A percentile compares a stretch with the other conserved stretches of the same genome.
phyloP scores from a whole-genome alignment of 2,329 filamentous ascomycete genomes.

The Nemania sp. region DNA sequence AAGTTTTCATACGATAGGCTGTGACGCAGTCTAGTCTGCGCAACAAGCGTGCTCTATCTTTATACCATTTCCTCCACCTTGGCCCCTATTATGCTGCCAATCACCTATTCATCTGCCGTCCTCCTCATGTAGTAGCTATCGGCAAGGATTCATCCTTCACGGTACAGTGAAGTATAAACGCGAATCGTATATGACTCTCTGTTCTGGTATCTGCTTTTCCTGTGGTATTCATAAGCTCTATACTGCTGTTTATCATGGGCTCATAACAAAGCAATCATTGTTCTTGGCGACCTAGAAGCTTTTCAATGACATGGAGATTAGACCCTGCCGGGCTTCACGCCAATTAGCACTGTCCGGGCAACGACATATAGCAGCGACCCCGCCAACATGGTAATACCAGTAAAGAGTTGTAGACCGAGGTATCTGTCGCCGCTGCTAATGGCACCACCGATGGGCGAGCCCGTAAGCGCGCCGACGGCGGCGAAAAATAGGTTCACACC shows the following conservation, averaged over 20 bases:
- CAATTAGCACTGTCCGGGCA: conserved; percentile 10
- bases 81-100: neutral
- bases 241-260: neutral
- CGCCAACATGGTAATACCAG: conserved; percentile 52
- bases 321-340: conserved; percentile 2
- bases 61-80: neutral
- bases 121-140: too few relatives aligned
- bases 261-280: neutral
- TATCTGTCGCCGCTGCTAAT: conserved; percentile 49
- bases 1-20: neutral
- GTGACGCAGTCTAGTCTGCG: neutral
- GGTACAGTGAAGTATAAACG: too few relatives aligned
- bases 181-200: too few relatives aligned
- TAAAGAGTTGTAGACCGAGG: conserved; percentile 65
- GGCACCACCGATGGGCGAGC: conserved; percentile 67
- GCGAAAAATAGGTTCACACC: conserved; percentile 66
- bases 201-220: too few relatives aligned
- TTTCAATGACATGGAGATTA: neutral
- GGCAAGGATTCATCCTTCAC: too few relatives aligned
- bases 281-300: neutral
- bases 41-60: neutral
- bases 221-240: neutral
- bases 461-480: conserved; percentile 66
- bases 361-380: conserved; percentile 9
- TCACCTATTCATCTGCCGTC: too few relatives aligned